Evolutionary conservation across 2,329 filamentous ascomycete species (phyloP).

Genomic region (Nannizziopsis barbatae): DNA sequence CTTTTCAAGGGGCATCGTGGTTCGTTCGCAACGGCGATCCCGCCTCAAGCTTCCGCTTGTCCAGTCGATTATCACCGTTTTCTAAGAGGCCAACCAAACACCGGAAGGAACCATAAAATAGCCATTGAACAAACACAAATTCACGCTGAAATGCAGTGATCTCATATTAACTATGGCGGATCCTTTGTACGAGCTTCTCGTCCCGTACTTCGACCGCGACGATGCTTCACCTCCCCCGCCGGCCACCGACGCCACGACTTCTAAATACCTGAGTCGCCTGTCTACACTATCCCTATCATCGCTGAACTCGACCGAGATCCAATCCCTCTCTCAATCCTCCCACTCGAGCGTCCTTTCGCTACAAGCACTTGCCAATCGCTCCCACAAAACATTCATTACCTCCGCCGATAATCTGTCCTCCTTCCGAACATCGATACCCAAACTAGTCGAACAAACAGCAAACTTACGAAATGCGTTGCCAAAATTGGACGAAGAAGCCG

Average conservation of each 20-base stretch:
- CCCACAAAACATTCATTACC: constrained; percentile 70
- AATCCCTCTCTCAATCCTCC: constrained; percentile 65
- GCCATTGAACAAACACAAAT: no score
- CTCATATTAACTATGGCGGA: constrained; percentile 48
- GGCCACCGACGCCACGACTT: constrained; percentile 34
- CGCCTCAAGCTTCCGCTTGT: no score
- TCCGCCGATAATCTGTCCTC: constrained; percentile 68
- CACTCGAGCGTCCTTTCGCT: constrained; percentile 73
- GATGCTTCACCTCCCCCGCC: constrained; percentile 29
- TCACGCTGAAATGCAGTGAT: constrained; percentile 1
- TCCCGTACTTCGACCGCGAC: constrained; percentile 46
- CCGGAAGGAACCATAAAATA: no score
- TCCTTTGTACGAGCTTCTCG: constrained; percentile 62
- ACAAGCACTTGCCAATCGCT: constrained; percentile 79
- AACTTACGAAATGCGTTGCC: constrained; percentile 64
- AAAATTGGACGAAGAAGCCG: constrained; percentile 63
- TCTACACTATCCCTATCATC: constrained; percentile 64
- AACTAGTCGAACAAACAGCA: constrained; percentile 53
- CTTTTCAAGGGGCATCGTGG: no score
- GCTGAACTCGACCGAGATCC: constrained; percentile 63
- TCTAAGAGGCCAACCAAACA: no score
- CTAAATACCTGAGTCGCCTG: constrained; percentile 65
- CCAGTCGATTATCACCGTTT: no score
- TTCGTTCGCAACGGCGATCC: no score
- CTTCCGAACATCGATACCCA: constrained; percentile 59